Base-by-base conservation (phyloP, 805 yeast genomes). In the Myxozyma udenii region DNA sequence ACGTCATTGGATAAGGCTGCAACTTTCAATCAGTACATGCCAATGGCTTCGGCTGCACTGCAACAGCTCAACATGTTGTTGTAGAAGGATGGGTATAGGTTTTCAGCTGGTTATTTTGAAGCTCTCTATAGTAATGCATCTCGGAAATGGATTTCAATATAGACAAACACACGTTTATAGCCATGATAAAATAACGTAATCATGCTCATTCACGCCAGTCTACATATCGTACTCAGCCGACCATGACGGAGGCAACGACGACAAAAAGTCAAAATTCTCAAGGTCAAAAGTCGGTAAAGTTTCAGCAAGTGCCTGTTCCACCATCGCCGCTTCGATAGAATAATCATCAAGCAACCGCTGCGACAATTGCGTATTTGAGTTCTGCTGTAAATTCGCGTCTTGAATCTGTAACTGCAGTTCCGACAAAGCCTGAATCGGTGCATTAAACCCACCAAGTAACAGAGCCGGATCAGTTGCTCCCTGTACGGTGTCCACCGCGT, bases 41-140 rank as follows among this genome's bases (percentile, higher is more conserved):
- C 57, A 4, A 53, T 53, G 57, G 42, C 57, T 19, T 19, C 47
- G 26, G 45, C 47, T 33, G 53, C 57, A 22, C 35, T 53, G 16
- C 50, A 53, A 37, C 55, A 53, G 37, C 22, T 44, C 24, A 46
- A 39, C 44, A 25, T 25, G n/a, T 32, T 26, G n/a, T 46, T 46
- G 50, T 46, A 40, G 25, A n/a, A n/a, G n/a, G n/a, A n/a, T n/a
- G n/a, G n/a, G n/a, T n/a, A n/a, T n/a, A n/a, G n/a, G n/a, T n/a
- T n/a, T n/a, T n/a, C n/a, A n/a, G n/a, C n/a, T n/a, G n/a, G n/a
- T n/a, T n/a, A n/a, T n/a, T n/a, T n/a, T n/a, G n/a, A n/a, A n/a
- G n/a, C n/a, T n/a, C n/a, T n/a, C n/a, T n/a, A n/a, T n/a, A n/a
- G n/a, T n/a, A n/a, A n/a, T n/a, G n/a, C n/a, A n/a, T n/a, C n/a